Evolutionary conservation across 495 filamentous ascomycete species (phyloP).

Genomic region (Penicillium canariense): DNA sequence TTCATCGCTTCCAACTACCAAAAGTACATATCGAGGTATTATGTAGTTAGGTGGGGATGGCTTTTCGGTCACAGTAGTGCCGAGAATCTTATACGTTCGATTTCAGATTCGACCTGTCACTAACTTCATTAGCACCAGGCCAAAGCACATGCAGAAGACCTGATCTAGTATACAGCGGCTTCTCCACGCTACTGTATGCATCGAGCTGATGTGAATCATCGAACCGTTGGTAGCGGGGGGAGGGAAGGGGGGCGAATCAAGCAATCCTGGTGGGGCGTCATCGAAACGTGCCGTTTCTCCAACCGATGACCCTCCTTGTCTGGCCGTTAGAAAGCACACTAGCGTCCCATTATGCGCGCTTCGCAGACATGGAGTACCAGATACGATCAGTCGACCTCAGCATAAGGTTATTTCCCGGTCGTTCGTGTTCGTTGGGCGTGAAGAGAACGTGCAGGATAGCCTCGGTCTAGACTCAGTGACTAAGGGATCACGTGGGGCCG

Average conservation of each 20-base stretch:
- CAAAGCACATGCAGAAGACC: background rate
- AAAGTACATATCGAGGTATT: background rate
- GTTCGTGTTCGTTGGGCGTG: background rate
- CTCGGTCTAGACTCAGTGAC: slow-evolving; percentile 17
- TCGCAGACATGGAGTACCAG: background rate
- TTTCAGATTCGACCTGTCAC: background rate
- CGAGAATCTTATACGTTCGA: background rate
- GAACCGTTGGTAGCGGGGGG: slow-evolving; percentile 2
- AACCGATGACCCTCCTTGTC: too few species aligned
- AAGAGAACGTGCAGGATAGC: slow-evolving; percentile 3
- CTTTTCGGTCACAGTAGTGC: background rate
- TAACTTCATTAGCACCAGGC: background rate
- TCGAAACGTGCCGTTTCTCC: background rate
- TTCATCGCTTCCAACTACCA: background rate
- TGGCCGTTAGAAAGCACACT: too few species aligned
- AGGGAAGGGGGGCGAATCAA: slow-evolving; percentile 7
- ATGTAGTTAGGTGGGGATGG: background rate
- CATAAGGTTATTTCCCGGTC: background rate
- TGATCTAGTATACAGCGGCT: background rate
- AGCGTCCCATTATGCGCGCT: too few species aligned
- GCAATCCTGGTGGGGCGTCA: slow-evolving; percentile 4
- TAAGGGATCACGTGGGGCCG: slow-evolving; percentile 17
- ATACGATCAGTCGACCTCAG: background rate
- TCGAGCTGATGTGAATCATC: background rate
- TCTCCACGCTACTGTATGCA: background rate